Evolutionary conservation across 2,329 filamentous ascomycete species (phyloP).

Genomic region (Dendrostoma leiphaemia): DNA sequence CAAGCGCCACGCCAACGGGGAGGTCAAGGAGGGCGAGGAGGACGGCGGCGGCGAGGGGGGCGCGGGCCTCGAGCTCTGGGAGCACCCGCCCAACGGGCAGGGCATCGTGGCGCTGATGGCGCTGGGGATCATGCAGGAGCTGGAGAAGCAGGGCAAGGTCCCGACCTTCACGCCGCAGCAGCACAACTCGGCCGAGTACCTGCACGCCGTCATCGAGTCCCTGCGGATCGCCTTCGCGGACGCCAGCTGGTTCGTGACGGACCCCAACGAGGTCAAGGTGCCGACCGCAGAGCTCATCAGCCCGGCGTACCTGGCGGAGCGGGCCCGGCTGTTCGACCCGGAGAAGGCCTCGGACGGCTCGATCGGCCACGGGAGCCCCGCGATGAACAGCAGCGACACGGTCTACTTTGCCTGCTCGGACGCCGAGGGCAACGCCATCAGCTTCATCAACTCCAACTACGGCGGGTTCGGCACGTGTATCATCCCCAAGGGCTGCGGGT

Average conservation of each 20-base stretch:
- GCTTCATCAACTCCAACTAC: conserved; percentile 96
- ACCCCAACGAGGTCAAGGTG: conserved; percentile 70
- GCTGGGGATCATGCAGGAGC: conserved; percentile 82
- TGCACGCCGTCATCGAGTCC: conserved; percentile 85
- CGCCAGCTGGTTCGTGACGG: conserved; percentile 84
- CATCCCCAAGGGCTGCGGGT: conserved; percentile 81
- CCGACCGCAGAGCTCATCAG: conserved; percentile 70
- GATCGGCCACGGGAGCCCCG: conserved; percentile 71
- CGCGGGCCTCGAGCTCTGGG: conserved; percentile 79
- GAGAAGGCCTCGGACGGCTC: conserved; percentile 63
- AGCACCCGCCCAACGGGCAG: conserved; percentile 95
- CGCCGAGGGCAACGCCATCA: conserved; percentile 80
- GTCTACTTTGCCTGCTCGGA: conserved; percentile 92
- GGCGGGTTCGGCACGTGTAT: conserved; percentile 85
- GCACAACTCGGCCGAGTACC: conserved; percentile 77
- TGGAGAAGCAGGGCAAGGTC: conserved; percentile 75
- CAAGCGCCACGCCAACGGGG: conserved; percentile 30
- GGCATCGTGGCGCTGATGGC: conserved; percentile 95
- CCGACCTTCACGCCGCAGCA: conserved; percentile 66
- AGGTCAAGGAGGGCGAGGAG: conserved; percentile 28
- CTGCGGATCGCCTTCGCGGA: conserved; percentile 90
- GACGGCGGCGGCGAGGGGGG: conserved; percentile 26
- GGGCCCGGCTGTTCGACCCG: conserved; percentile 58
- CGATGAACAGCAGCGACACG: conserved; percentile 83
- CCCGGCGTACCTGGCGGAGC: conserved; percentile 69